Conservation (phyloP, 306 rosid species). For the Vigna angularis region DNA sequence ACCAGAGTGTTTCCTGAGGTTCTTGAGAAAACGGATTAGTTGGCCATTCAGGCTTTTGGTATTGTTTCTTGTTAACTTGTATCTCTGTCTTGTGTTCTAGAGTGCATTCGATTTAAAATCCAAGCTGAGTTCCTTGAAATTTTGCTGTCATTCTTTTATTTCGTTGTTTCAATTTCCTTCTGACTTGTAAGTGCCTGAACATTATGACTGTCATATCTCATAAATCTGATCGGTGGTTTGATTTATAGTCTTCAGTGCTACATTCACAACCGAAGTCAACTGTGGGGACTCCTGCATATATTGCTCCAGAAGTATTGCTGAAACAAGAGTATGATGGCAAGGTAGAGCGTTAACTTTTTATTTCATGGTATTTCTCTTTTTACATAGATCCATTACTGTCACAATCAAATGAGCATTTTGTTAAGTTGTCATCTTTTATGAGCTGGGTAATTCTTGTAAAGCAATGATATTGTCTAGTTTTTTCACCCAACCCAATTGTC, state of each 20-base stretch:
- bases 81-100: slow-evolving; percentile 2
- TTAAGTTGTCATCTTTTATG: slow-evolving; percentile 7
- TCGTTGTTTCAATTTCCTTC: slow-evolving; percentile 19
- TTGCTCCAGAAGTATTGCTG: slow-evolving; percentile 89
- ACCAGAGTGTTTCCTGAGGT: neutral
- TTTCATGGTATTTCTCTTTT: slow-evolving; percentile 23
- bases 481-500: slow-evolving; percentile 1
- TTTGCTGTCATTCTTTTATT: slow-evolving; percentile 34
- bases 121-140: slow-evolving; percentile 12
- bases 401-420: slow-evolving; percentile 20
- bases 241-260: slow-evolving; percentile 80
- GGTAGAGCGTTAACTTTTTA: slow-evolving; percentile 51
- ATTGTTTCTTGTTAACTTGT: slow-evolving; percentile 12
- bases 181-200: neutral
- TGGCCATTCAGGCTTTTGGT: slow-evolving; percentile 17
- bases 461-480: neutral
- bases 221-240: slow-evolving; percentile 30
- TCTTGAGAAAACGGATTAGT: slow-evolving; percentile 13
- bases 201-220: neutral
- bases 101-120: slow-evolving; percentile 8
- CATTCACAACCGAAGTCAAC: slow-evolving; percentile 96
- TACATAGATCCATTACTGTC: neutral
- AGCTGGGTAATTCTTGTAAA: slow-evolving; percentile 5
- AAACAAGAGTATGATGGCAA: slow-evolving; percentile 90
- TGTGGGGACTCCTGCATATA: slow-evolving; percentile 95